Conservation (phyloP, 148 eudicot genomes). For the Spergularia marina region DNA sequence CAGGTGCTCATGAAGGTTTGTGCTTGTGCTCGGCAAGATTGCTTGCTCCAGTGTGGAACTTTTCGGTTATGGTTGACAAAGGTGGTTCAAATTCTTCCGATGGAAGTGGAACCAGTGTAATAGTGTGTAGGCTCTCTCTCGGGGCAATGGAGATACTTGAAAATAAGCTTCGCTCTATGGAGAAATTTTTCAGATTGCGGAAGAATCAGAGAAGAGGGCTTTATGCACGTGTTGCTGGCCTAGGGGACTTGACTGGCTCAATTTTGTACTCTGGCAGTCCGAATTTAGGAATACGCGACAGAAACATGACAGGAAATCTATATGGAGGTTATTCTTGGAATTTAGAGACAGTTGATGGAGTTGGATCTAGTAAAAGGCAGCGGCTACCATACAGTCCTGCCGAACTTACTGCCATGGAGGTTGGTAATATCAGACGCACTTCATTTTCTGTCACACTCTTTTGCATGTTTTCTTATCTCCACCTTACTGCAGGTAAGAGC, state of each 20-base stretch:
- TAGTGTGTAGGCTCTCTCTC: slow-evolving; percentile 73
- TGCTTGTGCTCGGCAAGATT: slow-evolving; percentile 91
- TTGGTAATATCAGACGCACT: slow-evolving; percentile 6
- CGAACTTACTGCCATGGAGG: slow-evolving; percentile 96
- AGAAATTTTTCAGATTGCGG: slow-evolving; percentile 75
- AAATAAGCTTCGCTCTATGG: slow-evolving; percentile 83
- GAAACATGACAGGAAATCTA: slow-evolving; percentile 63
- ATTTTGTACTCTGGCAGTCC: slow-evolving; percentile 66
- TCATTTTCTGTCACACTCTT: background rate
- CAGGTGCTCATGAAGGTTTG: slow-evolving; percentile 96
- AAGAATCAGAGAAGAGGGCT: slow-evolving; percentile 93
- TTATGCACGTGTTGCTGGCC: slow-evolving; percentile 86
- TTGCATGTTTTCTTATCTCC: slow-evolving; percentile 1
- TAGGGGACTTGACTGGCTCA: slow-evolving; percentile 92
- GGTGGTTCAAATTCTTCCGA: slow-evolving; percentile 50
- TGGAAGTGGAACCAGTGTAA: slow-evolving; percentile 42
- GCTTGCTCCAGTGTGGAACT: slow-evolving; percentile 94
- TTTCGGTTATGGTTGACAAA: slow-evolving; percentile 63
- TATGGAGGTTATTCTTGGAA: slow-evolving; percentile 68
- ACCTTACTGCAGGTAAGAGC: slow-evolving; percentile 76
- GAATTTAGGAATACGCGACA: slow-evolving; percentile 61
- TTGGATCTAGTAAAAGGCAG: slow-evolving; percentile 71
- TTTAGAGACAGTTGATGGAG: slow-evolving; percentile 57
- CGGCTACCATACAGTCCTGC: slow-evolving; percentile 83
- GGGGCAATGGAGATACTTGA: slow-evolving; percentile 86